These are phyloP conservation scores for Suillus subaureus DNA, from an alignment of 768 basidiomycete species.

Conservation along the genomic window DNA sequence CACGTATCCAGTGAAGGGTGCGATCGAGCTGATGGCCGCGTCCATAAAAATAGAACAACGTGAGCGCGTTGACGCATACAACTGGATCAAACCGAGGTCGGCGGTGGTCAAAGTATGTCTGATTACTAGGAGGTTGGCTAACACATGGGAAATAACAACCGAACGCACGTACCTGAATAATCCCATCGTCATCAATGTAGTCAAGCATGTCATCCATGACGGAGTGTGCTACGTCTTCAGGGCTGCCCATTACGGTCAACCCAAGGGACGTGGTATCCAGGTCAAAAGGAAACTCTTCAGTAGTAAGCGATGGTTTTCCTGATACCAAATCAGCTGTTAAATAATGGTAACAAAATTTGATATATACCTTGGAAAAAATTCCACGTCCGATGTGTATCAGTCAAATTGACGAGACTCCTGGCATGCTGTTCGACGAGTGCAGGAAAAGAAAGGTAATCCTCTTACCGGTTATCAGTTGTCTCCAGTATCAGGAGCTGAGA, in stretches of 20 bases:
- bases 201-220: slow-evolving; percentile 62
- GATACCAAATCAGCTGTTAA: neutral
- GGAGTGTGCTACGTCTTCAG: slow-evolving; percentile 36
- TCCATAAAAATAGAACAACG: slow-evolving; percentile 51
- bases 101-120: slow-evolving; percentile 57
- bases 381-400: slow-evolving; percentile 44
- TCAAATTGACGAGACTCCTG: slow-evolving; percentile 47
- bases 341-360: neutral
- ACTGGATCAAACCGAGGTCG: slow-evolving; percentile 56
- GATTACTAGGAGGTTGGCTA: slow-evolving; percentile 2
- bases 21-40: slow-evolving; percentile 46
- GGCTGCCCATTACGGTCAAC: slow-evolving; percentile 42
- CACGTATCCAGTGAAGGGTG: slow-evolving; percentile 51
- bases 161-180: slow-evolving; percentile 43
- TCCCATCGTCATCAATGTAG: slow-evolving; percentile 52
- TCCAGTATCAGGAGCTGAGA: slow-evolving; percentile 62
- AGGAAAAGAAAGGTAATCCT: slow-evolving; percentile 8
- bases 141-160: neutral
- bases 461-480: slow-evolving; percentile 46
- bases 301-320: slow-evolving; percentile 47
- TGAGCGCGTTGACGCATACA: slow-evolving; percentile 54
- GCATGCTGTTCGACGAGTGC: neutral
- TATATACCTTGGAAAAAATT: slow-evolving; percentile 55
- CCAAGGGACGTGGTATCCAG: slow-evolving; percentile 61
- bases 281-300: slow-evolving; percentile 53